These are phyloP conservation scores for Xylaria sp. DNA, from an alignment of 2,329 filamentous ascomycete species.

Conservation along the genomic window DNA sequence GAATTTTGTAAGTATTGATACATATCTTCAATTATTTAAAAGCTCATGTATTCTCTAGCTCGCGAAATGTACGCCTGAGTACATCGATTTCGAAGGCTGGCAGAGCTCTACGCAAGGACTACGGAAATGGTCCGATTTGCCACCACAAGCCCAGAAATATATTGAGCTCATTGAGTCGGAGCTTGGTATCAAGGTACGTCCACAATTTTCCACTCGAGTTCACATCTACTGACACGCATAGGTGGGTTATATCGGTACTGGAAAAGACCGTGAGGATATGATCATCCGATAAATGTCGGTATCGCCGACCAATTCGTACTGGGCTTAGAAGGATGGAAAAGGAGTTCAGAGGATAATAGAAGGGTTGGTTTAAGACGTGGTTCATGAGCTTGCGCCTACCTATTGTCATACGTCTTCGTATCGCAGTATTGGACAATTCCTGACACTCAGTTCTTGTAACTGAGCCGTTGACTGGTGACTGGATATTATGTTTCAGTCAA, in stretches of 20 bases:
- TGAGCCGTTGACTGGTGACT: neutral
- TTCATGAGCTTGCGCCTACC: constrained; percentile 2
- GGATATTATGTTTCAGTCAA: neutral
- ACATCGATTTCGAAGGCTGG: constrained; percentile 67
- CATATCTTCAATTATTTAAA: neutral
- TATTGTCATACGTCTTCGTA: neutral
- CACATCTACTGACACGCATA: constrained; percentile 20
- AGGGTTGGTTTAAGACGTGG: constrained; percentile 2
- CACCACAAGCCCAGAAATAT: constrained; percentile 63
- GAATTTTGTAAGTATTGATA: constrained; percentile 19
- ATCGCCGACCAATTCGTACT: neutral
- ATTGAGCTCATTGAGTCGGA: constrained; percentile 53
- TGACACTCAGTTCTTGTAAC: neutral
- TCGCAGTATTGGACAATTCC: neutral
- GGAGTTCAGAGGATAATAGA: constrained; percentile 29
- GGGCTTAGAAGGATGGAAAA: constrained; percentile 16
- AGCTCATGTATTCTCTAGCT: constrained; percentile 55
- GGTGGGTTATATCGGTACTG: constrained; percentile 40
- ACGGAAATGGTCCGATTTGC: constrained; percentile 62
- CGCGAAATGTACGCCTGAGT: constrained; percentile 59
- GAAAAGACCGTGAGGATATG: constrained; percentile 40
- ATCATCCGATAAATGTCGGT: constrained; percentile 26
- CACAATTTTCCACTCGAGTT: neutral
- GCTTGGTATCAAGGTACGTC: constrained; percentile 30
- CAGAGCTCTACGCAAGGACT: constrained; percentile 61